Conservation (phyloP, 2,329 filamentous ascomycete genomes). For the Penicillium concentricum region DNA sequence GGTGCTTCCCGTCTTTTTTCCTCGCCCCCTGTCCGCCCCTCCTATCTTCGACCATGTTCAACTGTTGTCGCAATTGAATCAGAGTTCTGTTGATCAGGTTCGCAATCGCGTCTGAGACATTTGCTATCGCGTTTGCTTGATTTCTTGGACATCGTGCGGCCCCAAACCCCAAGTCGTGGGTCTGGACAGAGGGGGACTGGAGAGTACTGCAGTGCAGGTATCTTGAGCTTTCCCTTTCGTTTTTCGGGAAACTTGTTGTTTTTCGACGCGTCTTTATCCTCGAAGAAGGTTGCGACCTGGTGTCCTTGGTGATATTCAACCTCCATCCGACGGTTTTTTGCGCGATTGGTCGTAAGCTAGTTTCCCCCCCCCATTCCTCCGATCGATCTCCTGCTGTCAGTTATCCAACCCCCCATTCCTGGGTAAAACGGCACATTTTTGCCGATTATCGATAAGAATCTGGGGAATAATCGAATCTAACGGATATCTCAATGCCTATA, state of each 20-base stretch:
- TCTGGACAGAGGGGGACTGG: slow-evolving; percentile 22
- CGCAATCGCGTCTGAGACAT: slow-evolving; percentile 26
- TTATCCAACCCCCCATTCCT: slow-evolving; percentile 11
- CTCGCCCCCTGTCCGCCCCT: slow-evolving; percentile 30
- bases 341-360: slow-evolving; percentile 16
- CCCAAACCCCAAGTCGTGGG: slow-evolving; percentile 20
- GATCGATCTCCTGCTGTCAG: slow-evolving; percentile 25
- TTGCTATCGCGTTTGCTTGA: slow-evolving; percentile 24
- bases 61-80: slow-evolving; percentile 18
- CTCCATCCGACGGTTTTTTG: slow-evolving; percentile 7
- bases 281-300: slow-evolving; percentile 18
- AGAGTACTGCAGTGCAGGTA: slow-evolving; percentile 35
- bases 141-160: slow-evolving; percentile 24
- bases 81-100: slow-evolving; percentile 12
- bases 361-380: slow-evolving; percentile 22
- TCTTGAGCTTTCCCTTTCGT: slow-evolving; percentile 17
- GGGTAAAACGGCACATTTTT: slow-evolving; percentile 18
- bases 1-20: slow-evolving; percentile 20
- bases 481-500: slow-evolving; percentile 14
- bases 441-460: slow-evolving; percentile 18
- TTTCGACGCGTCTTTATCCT: slow-evolving; percentile 16
- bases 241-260: slow-evolving; percentile 14
- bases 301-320: slow-evolving; percentile 16
- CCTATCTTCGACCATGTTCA: slow-evolving; percentile 26
- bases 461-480: slow-evolving; percentile 12